phyloP scores from a whole-genome alignment of 805 yeast species.

The Candida nemodendra region DNA sequence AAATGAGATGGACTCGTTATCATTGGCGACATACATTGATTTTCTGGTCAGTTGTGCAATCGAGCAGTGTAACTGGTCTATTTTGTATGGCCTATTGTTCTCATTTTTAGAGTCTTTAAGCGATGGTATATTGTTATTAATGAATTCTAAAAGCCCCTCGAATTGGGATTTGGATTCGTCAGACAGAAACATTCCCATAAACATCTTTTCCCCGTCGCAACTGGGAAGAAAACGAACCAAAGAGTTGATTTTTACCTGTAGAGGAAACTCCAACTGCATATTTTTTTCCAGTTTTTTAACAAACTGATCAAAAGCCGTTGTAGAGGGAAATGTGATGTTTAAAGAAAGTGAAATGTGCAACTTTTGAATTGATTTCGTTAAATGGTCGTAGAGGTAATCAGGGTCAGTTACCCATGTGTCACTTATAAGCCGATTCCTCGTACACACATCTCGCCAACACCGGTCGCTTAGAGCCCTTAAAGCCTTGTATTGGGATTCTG shows the following conservation, averaged over 20 bases:
- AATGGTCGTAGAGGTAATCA: constrained; percentile 8
- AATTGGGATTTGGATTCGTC: not conserved
- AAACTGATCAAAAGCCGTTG: not conserved
- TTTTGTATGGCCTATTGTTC: constrained; percentile 8
- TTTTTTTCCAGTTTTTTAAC: not conserved
- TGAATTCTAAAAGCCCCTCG: constrained; percentile 5
- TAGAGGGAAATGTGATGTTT: constrained; percentile 15
- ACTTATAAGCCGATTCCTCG: not conserved
- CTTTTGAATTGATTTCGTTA: constrained; percentile 13
- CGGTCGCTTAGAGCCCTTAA: not conserved
- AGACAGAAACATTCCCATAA: constrained; percentile 17
- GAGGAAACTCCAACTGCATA: constrained; percentile 4
- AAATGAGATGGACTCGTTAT: too few species aligned
- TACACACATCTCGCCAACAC: constrained; percentile 5
- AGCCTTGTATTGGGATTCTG: constrained; percentile 1
- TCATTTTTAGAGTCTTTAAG: not conserved
- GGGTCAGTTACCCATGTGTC: constrained; percentile 4
- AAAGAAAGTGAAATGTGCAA: constrained; percentile 23
- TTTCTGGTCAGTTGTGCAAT: too few species aligned
- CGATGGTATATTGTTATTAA: constrained; percentile 12
- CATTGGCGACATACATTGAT: too few species aligned
- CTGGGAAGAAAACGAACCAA: constrained; percentile 15
- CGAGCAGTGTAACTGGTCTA: constrained; percentile 12
- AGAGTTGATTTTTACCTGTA: constrained; percentile 5
- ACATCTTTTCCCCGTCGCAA: constrained; percentile 13